Base-by-base conservation (phyloP, 148 eudicot species). In the Persicaria maculosa region DNA sequence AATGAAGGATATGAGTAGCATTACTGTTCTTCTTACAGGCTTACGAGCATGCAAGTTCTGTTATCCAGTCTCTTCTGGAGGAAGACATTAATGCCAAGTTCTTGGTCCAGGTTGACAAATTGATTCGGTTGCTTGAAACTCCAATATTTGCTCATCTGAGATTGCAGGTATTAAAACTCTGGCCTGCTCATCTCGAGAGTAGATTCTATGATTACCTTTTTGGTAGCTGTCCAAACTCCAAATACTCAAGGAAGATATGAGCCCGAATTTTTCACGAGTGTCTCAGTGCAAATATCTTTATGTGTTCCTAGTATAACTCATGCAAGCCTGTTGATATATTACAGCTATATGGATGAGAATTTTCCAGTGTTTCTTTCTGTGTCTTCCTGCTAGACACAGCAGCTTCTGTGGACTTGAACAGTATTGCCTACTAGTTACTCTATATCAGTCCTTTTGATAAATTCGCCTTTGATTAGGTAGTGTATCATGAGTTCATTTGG, bases 21-120 rank as follows among this genome's bases (percentile, higher is more conserved):
- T 46, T 14, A n/a, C 5, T 46, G 44, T 74, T 12, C 73, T 75
- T 74, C 70, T 46, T 71, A 77, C 89, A 96, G 99, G 81, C 97
- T 82, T 96, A 96, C 85, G 91, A 88, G 83, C 99, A 92, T 88
- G 97, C 96, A 64, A 84, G 99, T 86, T 80, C 93, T 59, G 91
- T 96, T 67, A 87, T 90, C 68, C 99, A 96, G 79, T 90, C 97
- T 72, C 82, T 96, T 73, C 90, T 85, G 61, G 99, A 96, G 81
- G 99, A 92, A 79, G 97, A 96, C 80, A 85, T 90, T 72, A 90
- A 90, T 74, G 89, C 89, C 71, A 92, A 85, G 75, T 90, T 92
- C 75, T 81, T 96, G 85, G 91, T 96, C 77, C 99, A 92, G 84
- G 81, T 96, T 81, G 99, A 96, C 83, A 96, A 96, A 80, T 82